Conservation (phyloP, 31 red algal species). For the Asparagopsis taxiformis region DNA sequence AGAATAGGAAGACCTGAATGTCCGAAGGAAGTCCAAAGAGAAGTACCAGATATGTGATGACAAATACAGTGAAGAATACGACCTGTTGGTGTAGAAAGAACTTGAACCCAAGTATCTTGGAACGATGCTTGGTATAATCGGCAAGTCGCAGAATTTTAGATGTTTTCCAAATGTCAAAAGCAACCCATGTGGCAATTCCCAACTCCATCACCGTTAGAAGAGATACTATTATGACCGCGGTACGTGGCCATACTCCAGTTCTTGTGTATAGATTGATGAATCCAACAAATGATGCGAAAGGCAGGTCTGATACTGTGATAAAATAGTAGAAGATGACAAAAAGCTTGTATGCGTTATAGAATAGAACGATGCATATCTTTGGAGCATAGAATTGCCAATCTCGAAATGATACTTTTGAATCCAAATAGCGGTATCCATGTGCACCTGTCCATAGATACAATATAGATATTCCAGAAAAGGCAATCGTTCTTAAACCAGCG, state of each 20-base stretch:
- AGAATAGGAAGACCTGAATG: constrained; percentile 46
- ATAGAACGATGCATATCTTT: constrained; percentile 21
- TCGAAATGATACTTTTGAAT: constrained; percentile 19
- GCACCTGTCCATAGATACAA: constrained; percentile 62
- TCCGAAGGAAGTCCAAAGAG: constrained; percentile 66
- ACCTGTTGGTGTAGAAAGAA: constrained; percentile 71
- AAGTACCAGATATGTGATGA: constrained; percentile 36
- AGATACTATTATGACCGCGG: constrained; percentile 32
- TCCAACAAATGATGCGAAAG: constrained; percentile 41
- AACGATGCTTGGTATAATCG: constrained; percentile 48
- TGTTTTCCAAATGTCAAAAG: constrained; percentile 19
- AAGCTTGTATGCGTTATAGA: constrained; percentile 57
- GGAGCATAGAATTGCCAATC: constrained; percentile 67
- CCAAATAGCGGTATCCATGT: constrained; percentile 62
- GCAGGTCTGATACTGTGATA: constrained; percentile 52
- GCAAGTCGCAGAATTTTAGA: constrained; percentile 19
- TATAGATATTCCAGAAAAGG: constrained; percentile 41
- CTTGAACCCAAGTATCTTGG: constrained; percentile 67
- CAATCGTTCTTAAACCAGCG: constrained; percentile 29
- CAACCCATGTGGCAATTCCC: constrained; percentile 18
- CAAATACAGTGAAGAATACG: constrained; percentile 46
- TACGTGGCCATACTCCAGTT: constrained; percentile 35
- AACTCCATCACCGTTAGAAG: constrained; percentile 44
- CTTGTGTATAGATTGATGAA: constrained; percentile 54
- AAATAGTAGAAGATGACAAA: constrained; percentile 39